Percentiles rank a stretch among this genome's conserved stretches.
Conservation (phyloP, 768 basidiomycete genomes). For the Termitomyces bulborhizus region DNA sequence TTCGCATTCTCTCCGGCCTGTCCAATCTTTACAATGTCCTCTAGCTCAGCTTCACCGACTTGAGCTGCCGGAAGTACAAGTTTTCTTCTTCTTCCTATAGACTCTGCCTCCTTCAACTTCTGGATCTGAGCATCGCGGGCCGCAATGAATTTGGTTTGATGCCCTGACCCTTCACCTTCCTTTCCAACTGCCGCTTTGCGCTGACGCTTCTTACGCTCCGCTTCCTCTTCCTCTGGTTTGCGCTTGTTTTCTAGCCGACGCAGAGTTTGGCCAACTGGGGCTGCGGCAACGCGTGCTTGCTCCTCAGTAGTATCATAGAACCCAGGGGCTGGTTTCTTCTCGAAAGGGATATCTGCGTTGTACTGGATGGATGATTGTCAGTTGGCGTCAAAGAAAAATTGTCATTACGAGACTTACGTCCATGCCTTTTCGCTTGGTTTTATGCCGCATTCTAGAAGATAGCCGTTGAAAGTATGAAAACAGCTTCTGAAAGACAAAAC, state of each 20-base stretch:
- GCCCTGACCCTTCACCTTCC: constrained; percentile 51
- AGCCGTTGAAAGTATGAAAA: neutral
- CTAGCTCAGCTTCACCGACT: constrained; percentile 90
- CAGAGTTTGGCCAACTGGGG: constrained; percentile 86
- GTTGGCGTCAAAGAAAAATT: constrained; percentile 6
- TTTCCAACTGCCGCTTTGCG: constrained; percentile 58
- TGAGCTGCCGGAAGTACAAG: constrained; percentile 84
- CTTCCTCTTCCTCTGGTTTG: constrained; percentile 90
- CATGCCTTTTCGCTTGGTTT: constrained; percentile 97
- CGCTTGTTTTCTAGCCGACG: constrained; percentile 95
- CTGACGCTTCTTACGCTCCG: constrained; percentile 86
- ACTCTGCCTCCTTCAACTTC: constrained; percentile 95
- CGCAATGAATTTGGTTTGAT: constrained; percentile 94
- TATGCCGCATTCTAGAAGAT: constrained; percentile 71
- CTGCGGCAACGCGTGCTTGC: constrained; percentile 77
- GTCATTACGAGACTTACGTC: constrained; percentile 52
- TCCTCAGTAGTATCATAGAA: constrained; percentile 98
- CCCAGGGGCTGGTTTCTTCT: constrained; percentile 91
- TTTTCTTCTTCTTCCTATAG: constrained; percentile 82
- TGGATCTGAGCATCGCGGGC: constrained; percentile 97
- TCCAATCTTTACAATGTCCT: constrained; percentile 98
- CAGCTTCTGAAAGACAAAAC: constrained; percentile 20
- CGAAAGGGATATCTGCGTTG: constrained; percentile 97
- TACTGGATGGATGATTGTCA: constrained; percentile 47
- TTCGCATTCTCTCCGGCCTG: constrained; percentile 87